A percentile compares a stretch with the other conserved stretches of the same genome.
phyloP scores from a whole-genome alignment of 2,329 filamentous ascomycete genomes.

The Beauveria varroae region DNA sequence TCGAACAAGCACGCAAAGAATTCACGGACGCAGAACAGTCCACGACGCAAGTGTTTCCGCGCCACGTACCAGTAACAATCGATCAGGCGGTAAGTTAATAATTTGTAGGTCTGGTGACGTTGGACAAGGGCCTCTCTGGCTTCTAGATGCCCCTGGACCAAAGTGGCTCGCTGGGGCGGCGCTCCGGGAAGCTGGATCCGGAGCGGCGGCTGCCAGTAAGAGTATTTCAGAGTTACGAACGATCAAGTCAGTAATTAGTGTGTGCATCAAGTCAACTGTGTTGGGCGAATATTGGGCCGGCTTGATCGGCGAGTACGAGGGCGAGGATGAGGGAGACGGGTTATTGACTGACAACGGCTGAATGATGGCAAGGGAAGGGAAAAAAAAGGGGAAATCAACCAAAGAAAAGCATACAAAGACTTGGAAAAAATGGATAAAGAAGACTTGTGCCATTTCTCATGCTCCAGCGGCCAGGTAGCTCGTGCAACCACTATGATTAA shows the following conservation, averaged over 20 bases:
- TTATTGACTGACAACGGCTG: too few species aligned
- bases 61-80: background rate
- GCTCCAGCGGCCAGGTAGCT: background rate
- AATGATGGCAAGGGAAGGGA: background rate
- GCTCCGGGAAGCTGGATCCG: background rate
- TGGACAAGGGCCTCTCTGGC: background rate
- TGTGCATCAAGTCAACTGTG: background rate
- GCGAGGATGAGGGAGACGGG: background rate
- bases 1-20: background rate
- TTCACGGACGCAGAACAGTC: background rate
- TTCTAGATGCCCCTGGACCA: background rate
- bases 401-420: background rate
- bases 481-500: background rate
- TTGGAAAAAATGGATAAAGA: background rate
- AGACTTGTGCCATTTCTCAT: background rate
- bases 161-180: background rate
- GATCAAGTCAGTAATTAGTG: background rate
- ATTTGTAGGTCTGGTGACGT: background rate
- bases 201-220: background rate
- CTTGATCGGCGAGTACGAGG: background rate
- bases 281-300: background rate
- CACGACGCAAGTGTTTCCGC: background rate
- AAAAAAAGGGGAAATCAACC: too few species aligned
- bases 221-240: background rate
- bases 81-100: background rate